Evolutionary conservation across 805 yeast species (phyloP).

Genomic region (Pichia occidentalis): DNA sequence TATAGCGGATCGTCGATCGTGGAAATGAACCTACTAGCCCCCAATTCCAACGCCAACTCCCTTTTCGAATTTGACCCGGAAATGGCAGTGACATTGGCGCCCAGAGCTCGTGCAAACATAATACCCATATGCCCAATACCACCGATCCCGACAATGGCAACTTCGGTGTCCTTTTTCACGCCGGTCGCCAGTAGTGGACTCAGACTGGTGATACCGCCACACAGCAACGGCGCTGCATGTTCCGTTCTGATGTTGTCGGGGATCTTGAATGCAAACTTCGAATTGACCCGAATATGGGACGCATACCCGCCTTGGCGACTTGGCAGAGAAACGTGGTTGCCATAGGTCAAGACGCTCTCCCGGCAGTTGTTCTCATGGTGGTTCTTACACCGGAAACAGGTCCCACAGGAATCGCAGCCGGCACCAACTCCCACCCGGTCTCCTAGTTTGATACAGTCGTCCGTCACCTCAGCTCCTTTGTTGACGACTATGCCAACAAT

Average conservation of each 20-base stretch:
- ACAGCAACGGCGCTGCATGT: conserved; percentile 47
- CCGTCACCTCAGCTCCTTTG: conserved; percentile 32
- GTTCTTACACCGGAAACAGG: conserved; percentile 33
- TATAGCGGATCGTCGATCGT: conserved; percentile 45
- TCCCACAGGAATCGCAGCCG: conserved; percentile 31
- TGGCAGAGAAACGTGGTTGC: conserved; percentile 39
- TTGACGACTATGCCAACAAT: conserved; percentile 36
- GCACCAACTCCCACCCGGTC: conserved; percentile 49
- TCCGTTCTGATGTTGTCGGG: conserved; percentile 38
- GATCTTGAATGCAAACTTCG: conserved; percentile 39
- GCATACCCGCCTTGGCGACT: conserved; percentile 44
- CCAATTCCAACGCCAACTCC: conserved; percentile 42
- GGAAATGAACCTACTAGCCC: conserved; percentile 48
- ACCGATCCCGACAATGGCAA: conserved; percentile 42
- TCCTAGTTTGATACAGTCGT: conserved; percentile 32
- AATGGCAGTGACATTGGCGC: conserved; percentile 51
- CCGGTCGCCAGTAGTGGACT: conserved; percentile 37
- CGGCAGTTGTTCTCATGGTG: conserved; percentile 44
- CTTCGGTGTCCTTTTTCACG: conserved; percentile 41
- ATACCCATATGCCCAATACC: conserved; percentile 41
- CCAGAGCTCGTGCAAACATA: conserved; percentile 49
- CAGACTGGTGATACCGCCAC: conserved; percentile 50
- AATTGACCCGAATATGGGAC: conserved; percentile 38
- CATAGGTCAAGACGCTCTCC: conserved; percentile 44
- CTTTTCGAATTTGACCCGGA: conserved; percentile 46